Base-by-base conservation (phyloP, 176 grass and related monocot species). In the Cenchrus fungigraminus region DNA sequence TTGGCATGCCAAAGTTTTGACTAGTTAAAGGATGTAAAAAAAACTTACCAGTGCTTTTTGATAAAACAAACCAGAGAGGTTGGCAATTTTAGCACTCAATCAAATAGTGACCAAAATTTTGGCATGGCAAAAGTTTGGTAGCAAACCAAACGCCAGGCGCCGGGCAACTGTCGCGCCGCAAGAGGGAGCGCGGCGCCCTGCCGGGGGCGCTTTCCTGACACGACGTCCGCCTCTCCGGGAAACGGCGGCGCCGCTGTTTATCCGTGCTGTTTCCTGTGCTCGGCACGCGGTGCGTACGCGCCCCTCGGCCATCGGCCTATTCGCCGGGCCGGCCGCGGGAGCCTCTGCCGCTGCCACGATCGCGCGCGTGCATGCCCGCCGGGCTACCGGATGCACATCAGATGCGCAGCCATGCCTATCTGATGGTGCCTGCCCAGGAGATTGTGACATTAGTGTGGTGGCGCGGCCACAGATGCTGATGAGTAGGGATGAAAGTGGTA, bases 241-340 rank as follows among this genome's bases (percentile, higher is more conserved):
- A 67, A 84, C 15, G 68, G 80, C 82, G 68, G 68, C 82, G 31
- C 73, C 58, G 82, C 19, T 0, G 19, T 20, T 11, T 42, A 3
- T 40, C 4, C 17, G 11, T 4, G 53, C 1, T 19, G 37, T 40
- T 3, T 6, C 0, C 2, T 79, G 59, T 28, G 58, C 43, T 47
- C 42, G 13, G n/a, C 4, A 9, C 14, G 58, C 45, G 25, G 25
- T 9, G 19, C 32, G 4, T 31, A 11, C 32, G 9, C 14, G 16
- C 49, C 16, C 46, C 22, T 40, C 37, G 37, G 37, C 37, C 43
- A 0, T 12, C 31, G 31, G 31, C 31, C 31, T 32, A 40, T 40
- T 40, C 31, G 49, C 45, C 44, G 60, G 60, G 16, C 22, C 46
- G 15, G 75, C 11, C 4, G 3, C 19, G 17, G 57, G 42, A 16